These are phyloP conservation scores for Bacidia gigantensis DNA, from an alignment of 495 filamentous ascomycete genomes.

Conservation along the genomic window DNA sequence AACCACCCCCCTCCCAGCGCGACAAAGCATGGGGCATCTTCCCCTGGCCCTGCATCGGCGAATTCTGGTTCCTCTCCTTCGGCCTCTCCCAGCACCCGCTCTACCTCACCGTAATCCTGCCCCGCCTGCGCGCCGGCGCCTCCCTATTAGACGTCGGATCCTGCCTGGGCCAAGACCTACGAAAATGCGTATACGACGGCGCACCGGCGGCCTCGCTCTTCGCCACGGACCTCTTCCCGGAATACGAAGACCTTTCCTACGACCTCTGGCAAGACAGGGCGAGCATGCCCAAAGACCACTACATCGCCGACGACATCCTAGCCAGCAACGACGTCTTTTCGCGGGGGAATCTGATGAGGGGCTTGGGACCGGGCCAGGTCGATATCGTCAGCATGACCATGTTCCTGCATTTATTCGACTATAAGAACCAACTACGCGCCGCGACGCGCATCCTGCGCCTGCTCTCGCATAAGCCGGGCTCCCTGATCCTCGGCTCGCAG, in stretches of 20 bases:
- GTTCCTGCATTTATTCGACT: constrained; percentile 20
- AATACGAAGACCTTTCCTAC: constrained; percentile 16
- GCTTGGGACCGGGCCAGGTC: constrained; percentile 12
- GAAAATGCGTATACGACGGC: constrained; percentile 19
- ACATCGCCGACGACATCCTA: constrained; percentile 17
- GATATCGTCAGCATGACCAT: constrained; percentile 20
- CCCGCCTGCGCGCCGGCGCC: constrained; percentile 12
- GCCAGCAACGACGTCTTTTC: constrained; percentile 14
- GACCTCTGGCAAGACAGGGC: constrained; percentile 17
- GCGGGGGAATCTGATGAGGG: constrained; percentile 14
- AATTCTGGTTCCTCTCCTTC: constrained; percentile 27
- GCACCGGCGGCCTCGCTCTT: constrained; percentile 15
- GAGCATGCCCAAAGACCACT: constrained; percentile 11
- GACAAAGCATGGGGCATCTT: constrained; percentile 22
- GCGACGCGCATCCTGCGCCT: constrained; percentile 17
- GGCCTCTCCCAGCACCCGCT: constrained; percentile 18
- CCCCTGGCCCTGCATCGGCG: constrained; percentile 29
- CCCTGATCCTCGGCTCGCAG: constrained; percentile 16
- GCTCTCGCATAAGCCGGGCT: constrained; percentile 16
- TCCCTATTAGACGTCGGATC: constrained; percentile 19
- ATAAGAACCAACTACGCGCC: constrained; percentile 17
- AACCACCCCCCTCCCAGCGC: constrained; percentile 1
- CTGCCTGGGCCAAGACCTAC: constrained; percentile 20
- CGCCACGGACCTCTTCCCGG: constrained; percentile 16
- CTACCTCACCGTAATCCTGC: constrained; percentile 15